Evolutionary conservation across 202 grass and related monocot species (phyloP).

Genomic region (Schoenoplectus triqueter): DNA sequence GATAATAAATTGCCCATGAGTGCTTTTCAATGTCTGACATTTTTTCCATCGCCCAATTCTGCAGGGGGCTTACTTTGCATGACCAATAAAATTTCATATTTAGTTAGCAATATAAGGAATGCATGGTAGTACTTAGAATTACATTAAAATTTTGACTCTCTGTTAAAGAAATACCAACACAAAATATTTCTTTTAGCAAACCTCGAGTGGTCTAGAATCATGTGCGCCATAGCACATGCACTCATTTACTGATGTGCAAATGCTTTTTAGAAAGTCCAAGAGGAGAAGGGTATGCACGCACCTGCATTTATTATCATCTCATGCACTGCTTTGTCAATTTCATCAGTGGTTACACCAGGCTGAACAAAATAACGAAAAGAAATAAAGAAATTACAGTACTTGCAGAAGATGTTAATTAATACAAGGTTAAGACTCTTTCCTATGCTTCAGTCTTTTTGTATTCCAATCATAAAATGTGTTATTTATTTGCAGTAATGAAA

Average conservation of each 20-base stretch:
- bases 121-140: background rate
- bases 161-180: background rate
- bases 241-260: slow-evolving; percentile 88
- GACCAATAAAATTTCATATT: background rate
- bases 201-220: slow-evolving; percentile 66
- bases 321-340: slow-evolving; percentile 98
- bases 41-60: background rate
- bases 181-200: slow-evolving; percentile 13
- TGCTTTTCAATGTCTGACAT: background rate
- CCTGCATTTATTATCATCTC: slow-evolving; percentile 87
- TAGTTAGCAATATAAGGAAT: background rate
- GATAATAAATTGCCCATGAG: background rate
- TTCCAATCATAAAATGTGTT: background rate
- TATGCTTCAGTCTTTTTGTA: background rate
- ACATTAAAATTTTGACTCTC: too few species aligned
- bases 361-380: slow-evolving; percentile 60
- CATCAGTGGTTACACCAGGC: slow-evolving; percentile 92
- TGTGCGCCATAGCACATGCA: slow-evolving; percentile 94
- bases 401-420: background rate
- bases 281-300: slow-evolving; percentile 76
- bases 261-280: slow-evolving; percentile 88
- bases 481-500: background rate
- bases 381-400: background rate
- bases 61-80: background rate
- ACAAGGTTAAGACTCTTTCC: background rate